Evolutionary conservation across 78 protist species (phyloP), one percentile per base, ranked within the genome.

Genomic region (Reticulomyxa filosa): DNA sequence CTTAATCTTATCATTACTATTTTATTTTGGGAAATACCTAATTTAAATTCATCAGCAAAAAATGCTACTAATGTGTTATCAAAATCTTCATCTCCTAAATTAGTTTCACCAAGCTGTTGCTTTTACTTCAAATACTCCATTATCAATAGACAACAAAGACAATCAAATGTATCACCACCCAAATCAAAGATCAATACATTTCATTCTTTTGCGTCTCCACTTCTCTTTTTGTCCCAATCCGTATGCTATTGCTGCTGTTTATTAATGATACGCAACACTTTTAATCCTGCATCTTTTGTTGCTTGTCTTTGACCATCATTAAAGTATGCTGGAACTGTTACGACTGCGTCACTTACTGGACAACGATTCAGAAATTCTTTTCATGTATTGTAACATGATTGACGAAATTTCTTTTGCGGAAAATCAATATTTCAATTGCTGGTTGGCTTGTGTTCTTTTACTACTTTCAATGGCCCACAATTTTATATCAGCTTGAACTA

Each of bases 1-100:
- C n/a, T n/a, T n/a, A n/a, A n/a, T n/a, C n/a, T n/a, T n/a, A n/a
- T n/a, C n/a, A n/a, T n/a, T n/a, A n/a, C n/a, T n/a, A n/a, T n/a
- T n/a, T n/a, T n/a, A n/a, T n/a, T n/a, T n/a, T n/a, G n/a, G n/a
- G n/a, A n/a, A n/a, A n/a, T n/a, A n/a, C n/a, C n/a, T n/a, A n/a
- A n/a, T n/a, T 75, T 75, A 76, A 85, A 81, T 50, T 78, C 83
- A 22, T 46, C 37, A 7, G 77, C 51, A 50, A 84, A 78, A 82
- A 86, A 78, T 42, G 77, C 55, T 64, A 37, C 1, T 29, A 68
- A 8, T 22, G 48, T 36, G 22, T 33, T 26, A 74, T 88, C 97
- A 32, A 92, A 81, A 69, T 92, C 97, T 63, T 92, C 97, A 33
- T 95, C 98, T 2, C 97, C 97, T 13, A 91, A 82, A 70, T 91